Base-by-base conservation (phyloP, 2,329 filamentous ascomycete species). In the Tolypocladium cylindrosporum region DNA sequence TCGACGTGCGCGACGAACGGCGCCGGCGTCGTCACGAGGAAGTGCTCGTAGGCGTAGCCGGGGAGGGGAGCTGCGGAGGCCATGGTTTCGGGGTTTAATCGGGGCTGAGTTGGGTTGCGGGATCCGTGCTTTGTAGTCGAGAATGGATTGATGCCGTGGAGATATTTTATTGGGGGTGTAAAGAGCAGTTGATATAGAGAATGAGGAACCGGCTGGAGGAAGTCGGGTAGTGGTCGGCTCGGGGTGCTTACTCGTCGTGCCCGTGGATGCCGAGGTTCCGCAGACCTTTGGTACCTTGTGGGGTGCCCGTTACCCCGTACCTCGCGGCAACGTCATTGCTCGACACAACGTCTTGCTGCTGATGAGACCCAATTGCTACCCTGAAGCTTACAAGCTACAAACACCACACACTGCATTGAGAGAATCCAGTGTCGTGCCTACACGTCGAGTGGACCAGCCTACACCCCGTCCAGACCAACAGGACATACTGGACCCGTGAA, bases 1-100 rank as follows among this genome's bases (percentile, higher is more conserved):
- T 97, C 88, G 59, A 97, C 88, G 71, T 96, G 90, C n/a, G 87
- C 89, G 54, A 97, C 87, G 75, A 85, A 85, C 67, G 87, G 80
- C 42, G 75, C 68, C 0, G 91, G 90, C 48, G 85, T 85, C n/a
- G 82, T 84, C 64, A 95, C 79, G 63, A 85, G 84, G 80, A 91
- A 91, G 77, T 89, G 79, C 64, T 86, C 76, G 74, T 83, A 87
- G 41, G 64, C 63, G 69, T 82, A 81, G 56, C 69, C 72, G 24
- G 66, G 59, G 19, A 72, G 62, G 14, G 67, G 63, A 10, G 65
- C 61, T 14, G 65, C 57, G 52, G 50, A 21, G 34, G 21, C 54
- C 52, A 48, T 57, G 42, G 21, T 41, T 27, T 11, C n/a, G 2
- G 11, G 11, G 11, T 4, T 13, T 8, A 27, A 16, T 16, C 21